phyloP scores from a whole-genome alignment of 306 rosid species.

The Begonia peltatifolia region DNA sequence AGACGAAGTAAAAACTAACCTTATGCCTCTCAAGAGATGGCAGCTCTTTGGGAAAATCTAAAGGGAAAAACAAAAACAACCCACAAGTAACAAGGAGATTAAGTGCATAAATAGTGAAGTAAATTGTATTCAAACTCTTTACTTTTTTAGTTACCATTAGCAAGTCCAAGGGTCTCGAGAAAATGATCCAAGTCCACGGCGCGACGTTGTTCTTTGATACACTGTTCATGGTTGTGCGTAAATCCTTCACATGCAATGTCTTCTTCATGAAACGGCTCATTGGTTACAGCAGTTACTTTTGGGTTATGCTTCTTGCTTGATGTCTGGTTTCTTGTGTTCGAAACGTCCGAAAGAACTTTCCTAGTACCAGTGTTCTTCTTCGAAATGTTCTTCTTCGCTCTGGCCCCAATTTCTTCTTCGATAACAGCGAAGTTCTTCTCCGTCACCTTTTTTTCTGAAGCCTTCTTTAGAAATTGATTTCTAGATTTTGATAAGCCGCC shows the following conservation, averaged over 20 bases:
- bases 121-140: neutral
- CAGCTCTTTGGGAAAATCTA: conserved; percentile 23
- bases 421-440: conserved; percentile 12
- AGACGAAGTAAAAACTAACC: neutral
- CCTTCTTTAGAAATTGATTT: conserved; percentile 18
- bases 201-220: conserved; percentile 30
- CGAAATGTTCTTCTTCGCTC: conserved; percentile 14
- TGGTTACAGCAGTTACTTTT: conserved; percentile 18
- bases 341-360: conserved; percentile 49
- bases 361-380: conserved; percentile 26
- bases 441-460: conserved; percentile 13
- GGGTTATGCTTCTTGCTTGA: conserved; percentile 17
- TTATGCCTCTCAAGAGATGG: conserved; percentile 23
- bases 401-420: conserved; percentile 18
- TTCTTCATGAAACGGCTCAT: conserved; percentile 15
- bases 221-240: conserved; percentile 35
- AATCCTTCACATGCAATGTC: conserved; percentile 33
- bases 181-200: conserved; percentile 20
- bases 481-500: conserved; percentile 32
- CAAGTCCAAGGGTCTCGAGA: conserved; percentile 32
- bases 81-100: too few species aligned
- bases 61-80: neutral
- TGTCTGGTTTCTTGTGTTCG: conserved; percentile 24
- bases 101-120: neutral
- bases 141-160: conserved; percentile 15